Base-by-base conservation (phyloP, 768 basidiomycete species). In the Mycena galericulata region DNA sequence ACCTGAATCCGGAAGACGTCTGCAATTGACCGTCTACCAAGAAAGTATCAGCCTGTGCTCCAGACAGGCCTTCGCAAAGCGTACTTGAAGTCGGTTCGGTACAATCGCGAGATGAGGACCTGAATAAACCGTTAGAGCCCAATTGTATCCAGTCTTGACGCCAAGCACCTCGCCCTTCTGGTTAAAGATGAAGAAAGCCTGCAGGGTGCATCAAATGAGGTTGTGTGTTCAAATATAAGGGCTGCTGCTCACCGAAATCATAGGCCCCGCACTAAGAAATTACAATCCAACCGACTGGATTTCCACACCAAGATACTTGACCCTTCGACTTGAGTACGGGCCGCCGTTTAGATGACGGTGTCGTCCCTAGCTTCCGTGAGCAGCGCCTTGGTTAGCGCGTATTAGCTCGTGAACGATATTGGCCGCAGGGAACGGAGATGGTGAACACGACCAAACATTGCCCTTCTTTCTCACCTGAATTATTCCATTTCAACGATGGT, bases 111-210 rank as follows among this genome's bases (percentile, higher is more conserved):
- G 77, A 99, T 99, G 74, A 99, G 87, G 74, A 99, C 94, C 95
- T 97, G 51, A n/a, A 22, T 8, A 24, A 49, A 49, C 26, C n/a
- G n/a, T 67, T 30, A 50, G 50, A 45, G 49, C 56, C 55, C 43
- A 40, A 69, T 41, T 55, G 36, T 36, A 59, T 36, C 57, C 70
- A 69, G 67, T 66, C 40, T 47, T 40, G 51, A 26, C 30, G 50
- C n/a, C 34, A 76, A 88, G 43, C 62, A 96, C 97, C 89, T 99
- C 98, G 80, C 98, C 98, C 81, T 99, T 98, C 81, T 97, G 96
- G 78, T 98, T 99, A 87, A 98, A 98, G 65, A 98, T 95, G 81
- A 99, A 98, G 89, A 98, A 98, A 53, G 94, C 97, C 97, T 98
- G 36, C 20, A 18, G 15, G 18, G 72, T 41, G 26, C 11, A 32